A percentile compares a stretch with the other conserved stretches of the same genome.
Conservation (phyloP, 177 flowering plant species). For the Vitis hybrid region DNA sequence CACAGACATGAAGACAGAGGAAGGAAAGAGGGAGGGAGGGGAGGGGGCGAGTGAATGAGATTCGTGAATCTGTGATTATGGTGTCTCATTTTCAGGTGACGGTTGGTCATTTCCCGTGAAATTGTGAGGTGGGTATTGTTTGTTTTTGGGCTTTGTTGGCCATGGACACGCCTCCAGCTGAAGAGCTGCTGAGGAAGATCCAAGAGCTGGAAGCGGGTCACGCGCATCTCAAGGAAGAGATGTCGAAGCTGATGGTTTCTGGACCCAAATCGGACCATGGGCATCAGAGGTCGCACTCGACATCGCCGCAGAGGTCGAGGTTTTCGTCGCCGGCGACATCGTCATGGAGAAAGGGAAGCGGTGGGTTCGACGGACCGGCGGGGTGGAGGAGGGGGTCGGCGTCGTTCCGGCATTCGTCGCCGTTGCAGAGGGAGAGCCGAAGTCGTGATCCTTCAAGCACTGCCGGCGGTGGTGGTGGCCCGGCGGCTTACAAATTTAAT, state of each 20-base stretch:
- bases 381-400: conserved; percentile 54
- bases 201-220: conserved; percentile 84
- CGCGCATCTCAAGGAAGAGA: conserved; percentile 71
- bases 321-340: conserved; percentile 4
- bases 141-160: neutral
- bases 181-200: conserved; percentile 88
- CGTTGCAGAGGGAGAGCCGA: conserved; percentile 79
- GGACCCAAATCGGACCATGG: conserved; percentile 11
- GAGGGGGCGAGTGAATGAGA: neutral
- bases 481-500: conserved; percentile 51
- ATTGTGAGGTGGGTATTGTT: neutral
- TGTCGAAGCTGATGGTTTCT: conserved; percentile 61
- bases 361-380: conserved; percentile 17
- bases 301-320: conserved; percentile 39
- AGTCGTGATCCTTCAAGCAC: conserved; percentile 13
- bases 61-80: neutral
- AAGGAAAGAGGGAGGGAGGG: neutral
- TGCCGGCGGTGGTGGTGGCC: conserved; percentile 13
- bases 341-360: conserved; percentile 9
- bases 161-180: conserved; percentile 51
- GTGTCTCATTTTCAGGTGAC: neutral
- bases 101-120: neutral
- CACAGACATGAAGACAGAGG: neutral
- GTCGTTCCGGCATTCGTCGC: conserved; percentile 78
- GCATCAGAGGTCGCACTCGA: conserved; percentile 38